A percentile compares a stretch with the other conserved stretches of the same genome.
Conservation (phyloP, 768 basidiomycete genomes). For the Leccinum aurantiacum region DNA sequence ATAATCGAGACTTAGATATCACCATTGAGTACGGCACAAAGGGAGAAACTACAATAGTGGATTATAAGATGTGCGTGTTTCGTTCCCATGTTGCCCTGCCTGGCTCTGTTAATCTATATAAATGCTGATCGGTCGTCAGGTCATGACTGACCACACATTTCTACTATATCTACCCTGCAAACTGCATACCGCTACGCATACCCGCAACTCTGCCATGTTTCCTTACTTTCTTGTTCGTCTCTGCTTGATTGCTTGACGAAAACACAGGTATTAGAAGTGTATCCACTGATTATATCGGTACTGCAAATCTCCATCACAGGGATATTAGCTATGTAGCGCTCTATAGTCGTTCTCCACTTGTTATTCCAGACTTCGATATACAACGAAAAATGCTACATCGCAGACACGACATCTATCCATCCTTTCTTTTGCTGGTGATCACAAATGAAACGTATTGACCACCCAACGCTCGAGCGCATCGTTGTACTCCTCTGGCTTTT, state of each 20-base stretch:
- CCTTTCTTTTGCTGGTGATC: neutral
- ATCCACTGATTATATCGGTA: slow-evolving; percentile 7
- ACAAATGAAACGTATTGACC: slow-evolving; percentile 17
- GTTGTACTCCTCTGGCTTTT: slow-evolving; percentile 36
- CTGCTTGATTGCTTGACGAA: slow-evolving; percentile 10
- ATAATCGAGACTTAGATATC: slow-evolving; percentile 96
- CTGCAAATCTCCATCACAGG: slow-evolving; percentile 1
- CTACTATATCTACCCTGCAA: slow-evolving; percentile 8
- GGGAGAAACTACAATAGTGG: slow-evolving; percentile 38
- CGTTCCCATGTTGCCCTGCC: slow-evolving; percentile 19
- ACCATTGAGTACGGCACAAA: slow-evolving; percentile 63
- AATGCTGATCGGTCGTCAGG: slow-evolving; percentile 73
- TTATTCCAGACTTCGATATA: neutral
- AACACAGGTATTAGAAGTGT: slow-evolving; percentile 30
- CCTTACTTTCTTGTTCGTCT: neutral
- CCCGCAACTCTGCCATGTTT: slow-evolving; percentile 1
- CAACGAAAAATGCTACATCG: slow-evolving; percentile 2
- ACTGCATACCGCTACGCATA: slow-evolving; percentile 15
- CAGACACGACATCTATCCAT: slow-evolving; percentile 4
- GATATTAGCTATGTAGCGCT: neutral
- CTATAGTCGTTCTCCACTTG: neutral
- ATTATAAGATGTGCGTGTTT: slow-evolving; percentile 85
- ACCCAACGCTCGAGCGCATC: slow-evolving; percentile 37
- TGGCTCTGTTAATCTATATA: slow-evolving; percentile 9
- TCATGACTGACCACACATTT: slow-evolving; percentile 47